A percentile compares a stretch with the other conserved stretches of the same genome.
phyloP scores from a whole-genome alignment of 441 rosid genomes.

The Croton setiger region DNA sequence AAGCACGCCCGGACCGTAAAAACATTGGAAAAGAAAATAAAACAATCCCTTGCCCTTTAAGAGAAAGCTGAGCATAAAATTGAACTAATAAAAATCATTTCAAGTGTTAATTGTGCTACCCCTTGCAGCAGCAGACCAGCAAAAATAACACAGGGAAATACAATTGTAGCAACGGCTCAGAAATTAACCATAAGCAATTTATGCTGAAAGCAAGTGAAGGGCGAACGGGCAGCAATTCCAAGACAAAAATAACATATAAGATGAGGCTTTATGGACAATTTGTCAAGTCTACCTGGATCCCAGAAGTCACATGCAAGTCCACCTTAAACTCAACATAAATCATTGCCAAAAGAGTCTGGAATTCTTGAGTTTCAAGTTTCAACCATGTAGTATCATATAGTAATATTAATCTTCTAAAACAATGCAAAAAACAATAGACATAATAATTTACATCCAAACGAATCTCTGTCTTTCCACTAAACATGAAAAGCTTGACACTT shows the following conservation, averaged over 20 bases:
- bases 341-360: background rate
- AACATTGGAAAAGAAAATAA: too few relatives aligned
- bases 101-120: too few relatives aligned
- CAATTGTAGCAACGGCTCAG: too few relatives aligned
- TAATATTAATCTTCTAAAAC: background rate
- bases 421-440: background rate
- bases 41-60: too few relatives aligned
- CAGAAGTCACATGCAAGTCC: background rate
- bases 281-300: background rate
- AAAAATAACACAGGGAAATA: too few relatives aligned
- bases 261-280: background rate
- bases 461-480: constrained; percentile 8
- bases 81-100: too few relatives aligned
- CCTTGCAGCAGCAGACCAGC: too few relatives aligned
- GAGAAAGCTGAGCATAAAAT: too few relatives aligned
- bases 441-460: constrained; percentile 9
- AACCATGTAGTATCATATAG: background rate
- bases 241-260: background rate
- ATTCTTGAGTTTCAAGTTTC: constrained; percentile 1
- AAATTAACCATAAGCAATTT: too few relatives aligned
- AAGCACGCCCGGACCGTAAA: too few relatives aligned
- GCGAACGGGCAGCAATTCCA: background rate
- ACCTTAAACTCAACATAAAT: constrained; percentile 10
- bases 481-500: constrained; percentile 9
- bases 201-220: too few relatives aligned